A percentile compares a stretch with the other conserved stretches of the same genome.
These are phyloP conservation scores for Eutypa lata DNA, from an alignment of 2,329 filamentous ascomycete genomes.

Conservation along the genomic window DNA sequence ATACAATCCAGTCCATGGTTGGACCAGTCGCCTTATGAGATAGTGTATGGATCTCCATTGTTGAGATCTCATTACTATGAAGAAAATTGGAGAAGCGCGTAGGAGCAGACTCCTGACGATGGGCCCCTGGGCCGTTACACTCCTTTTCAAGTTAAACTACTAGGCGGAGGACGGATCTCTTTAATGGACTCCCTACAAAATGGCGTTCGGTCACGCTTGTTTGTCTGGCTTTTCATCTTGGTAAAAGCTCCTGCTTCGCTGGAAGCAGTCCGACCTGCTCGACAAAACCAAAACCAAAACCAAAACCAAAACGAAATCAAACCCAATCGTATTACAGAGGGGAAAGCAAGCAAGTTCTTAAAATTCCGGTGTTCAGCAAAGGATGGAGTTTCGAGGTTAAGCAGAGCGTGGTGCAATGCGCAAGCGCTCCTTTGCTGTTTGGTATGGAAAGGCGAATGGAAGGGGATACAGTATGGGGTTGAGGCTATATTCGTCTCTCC, in stretches of 20 bases:
- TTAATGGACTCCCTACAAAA: constrained; percentile 13
- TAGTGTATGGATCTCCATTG: constrained; percentile 16
- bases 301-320: not conserved
- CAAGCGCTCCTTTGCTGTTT: not conserved
- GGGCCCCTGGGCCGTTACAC: constrained; percentile 23
- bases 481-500: not conserved
- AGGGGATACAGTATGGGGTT: not conserved
- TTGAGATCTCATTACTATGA: constrained; percentile 18
- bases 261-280: constrained; percentile 8
- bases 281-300: constrained; percentile 8
- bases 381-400: not conserved
- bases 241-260: constrained; percentile 14
- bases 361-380: not conserved
- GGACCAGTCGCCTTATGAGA: constrained; percentile 5
- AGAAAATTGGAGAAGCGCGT: constrained; percentile 17
- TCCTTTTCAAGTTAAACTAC: constrained; percentile 22
- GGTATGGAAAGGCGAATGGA: not conserved
- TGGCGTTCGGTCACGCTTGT: constrained; percentile 28
- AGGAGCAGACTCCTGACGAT: constrained; percentile 23
- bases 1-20: not conserved
- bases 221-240: constrained; percentile 15
- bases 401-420: not conserved
- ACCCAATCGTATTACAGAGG: not conserved
- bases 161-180: constrained; percentile 18
- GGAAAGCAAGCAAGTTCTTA: not conserved